These are phyloP conservation scores for Chionographis japonica DNA, from an alignment of 106 monocot genomes.

Conservation along the genomic window DNA sequence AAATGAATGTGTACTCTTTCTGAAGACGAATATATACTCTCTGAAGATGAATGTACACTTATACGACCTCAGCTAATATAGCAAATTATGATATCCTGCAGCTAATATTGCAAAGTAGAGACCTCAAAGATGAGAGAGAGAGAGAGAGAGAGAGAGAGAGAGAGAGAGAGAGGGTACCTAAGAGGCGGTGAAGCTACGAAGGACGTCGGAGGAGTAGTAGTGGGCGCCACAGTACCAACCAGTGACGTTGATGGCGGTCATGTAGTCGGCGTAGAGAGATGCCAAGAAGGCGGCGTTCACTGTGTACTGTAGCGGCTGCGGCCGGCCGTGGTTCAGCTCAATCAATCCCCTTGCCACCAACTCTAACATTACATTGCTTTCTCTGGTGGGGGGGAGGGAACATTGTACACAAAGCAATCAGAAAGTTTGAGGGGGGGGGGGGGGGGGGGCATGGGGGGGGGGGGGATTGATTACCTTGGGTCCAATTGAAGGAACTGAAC, in stretches of 20 bases:
- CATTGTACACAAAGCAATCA: too few species aligned
- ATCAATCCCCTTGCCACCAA: constrained; percentile 55
- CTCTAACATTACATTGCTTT: too few species aligned
- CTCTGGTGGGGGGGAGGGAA: too few species aligned
- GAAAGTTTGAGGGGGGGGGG: background rate
- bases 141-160: constrained; percentile 14
- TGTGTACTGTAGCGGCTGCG: constrained; percentile 55
- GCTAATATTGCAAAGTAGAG: too few species aligned
- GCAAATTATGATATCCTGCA: too few species aligned
- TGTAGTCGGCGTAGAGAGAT: constrained; percentile 73
- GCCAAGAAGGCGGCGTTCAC: constrained; percentile 59
- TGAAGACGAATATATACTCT: too few species aligned
- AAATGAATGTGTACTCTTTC: too few species aligned
- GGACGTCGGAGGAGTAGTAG: constrained; percentile 37
- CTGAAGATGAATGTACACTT: too few species aligned
- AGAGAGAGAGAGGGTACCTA: too few species aligned
- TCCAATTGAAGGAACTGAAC: constrained; percentile 39
- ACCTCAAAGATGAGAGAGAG: background rate
- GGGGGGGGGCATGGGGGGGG: too few species aligned
- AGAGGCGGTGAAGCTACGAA: constrained; percentile 58
- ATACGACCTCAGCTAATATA: too few species aligned
- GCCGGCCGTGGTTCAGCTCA: constrained; percentile 67
- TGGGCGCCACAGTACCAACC: constrained; percentile 70
- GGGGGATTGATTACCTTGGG: constrained; percentile 18
- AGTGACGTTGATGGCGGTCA: constrained; percentile 45